These are phyloP conservation scores for Phytophthora tentaculata DNA, from an alignment of 352 stramenopile genomes.

Conservation along the genomic window DNA sequence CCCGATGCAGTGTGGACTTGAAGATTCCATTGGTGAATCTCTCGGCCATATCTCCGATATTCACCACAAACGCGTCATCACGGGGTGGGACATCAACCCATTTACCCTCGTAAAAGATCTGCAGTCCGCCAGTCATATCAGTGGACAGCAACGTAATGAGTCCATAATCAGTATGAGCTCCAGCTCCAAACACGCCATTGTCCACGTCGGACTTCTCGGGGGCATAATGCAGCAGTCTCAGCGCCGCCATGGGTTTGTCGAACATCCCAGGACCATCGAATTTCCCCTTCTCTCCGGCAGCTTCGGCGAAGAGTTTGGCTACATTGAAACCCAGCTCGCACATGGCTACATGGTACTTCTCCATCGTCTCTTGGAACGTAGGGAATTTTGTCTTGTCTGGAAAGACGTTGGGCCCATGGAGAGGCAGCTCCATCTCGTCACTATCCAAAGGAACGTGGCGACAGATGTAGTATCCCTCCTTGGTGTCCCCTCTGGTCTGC, in stretches of 20 bases:
- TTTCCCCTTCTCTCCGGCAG: constrained; percentile 49
- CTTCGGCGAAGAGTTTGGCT: constrained; percentile 63
- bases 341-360: constrained; percentile 61
- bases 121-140: constrained; percentile 57
- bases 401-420: constrained; percentile 75
- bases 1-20: constrained; percentile 69
- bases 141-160: constrained; percentile 75
- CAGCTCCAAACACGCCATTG: constrained; percentile 72
- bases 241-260: constrained; percentile 80
- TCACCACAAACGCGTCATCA: constrained; percentile 66
- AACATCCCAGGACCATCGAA: constrained; percentile 67
- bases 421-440: constrained; percentile 64
- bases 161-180: constrained; percentile 81
- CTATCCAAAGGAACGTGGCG: constrained; percentile 57
- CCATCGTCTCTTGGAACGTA: constrained; percentile 54
- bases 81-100: constrained; percentile 71
- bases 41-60: constrained; percentile 81
- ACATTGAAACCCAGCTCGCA: constrained; percentile 55
- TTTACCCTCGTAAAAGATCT: constrained; percentile 60
- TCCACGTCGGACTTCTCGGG: constrained; percentile 65
- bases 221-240: constrained; percentile 82
- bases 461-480: constrained; percentile 83
- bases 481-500: constrained; percentile 71
- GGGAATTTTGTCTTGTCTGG: constrained; percentile 50
- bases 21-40: constrained; percentile 77